These are phyloP conservation scores for Apiotrichum brassicae DNA, from an alignment of 1,284 basidiomycete genomes.

Conservation along the genomic window DNA sequence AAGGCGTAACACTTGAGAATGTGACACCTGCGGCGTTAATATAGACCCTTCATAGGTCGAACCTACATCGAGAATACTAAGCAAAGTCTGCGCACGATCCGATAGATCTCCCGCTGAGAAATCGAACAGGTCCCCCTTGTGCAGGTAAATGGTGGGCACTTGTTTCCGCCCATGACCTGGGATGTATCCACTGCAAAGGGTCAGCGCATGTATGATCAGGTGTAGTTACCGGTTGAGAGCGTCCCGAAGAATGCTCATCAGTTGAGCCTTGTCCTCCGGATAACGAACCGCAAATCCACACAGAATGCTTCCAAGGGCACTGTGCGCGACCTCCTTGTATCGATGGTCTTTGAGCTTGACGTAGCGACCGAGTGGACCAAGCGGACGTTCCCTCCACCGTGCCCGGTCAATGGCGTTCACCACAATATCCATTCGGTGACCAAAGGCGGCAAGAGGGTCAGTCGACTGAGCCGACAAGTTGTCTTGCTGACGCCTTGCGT, in stretches of 20 bases:
- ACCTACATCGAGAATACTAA: slow-evolving; percentile 75
- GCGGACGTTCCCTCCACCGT: slow-evolving; percentile 63
- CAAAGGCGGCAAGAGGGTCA: slow-evolving; percentile 54
- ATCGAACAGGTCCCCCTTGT: slow-evolving; percentile 64
- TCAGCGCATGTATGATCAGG: neutral
- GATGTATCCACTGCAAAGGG: neutral
- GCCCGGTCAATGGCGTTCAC: slow-evolving; percentile 57
- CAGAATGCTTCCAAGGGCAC: slow-evolving; percentile 59
- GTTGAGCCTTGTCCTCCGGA: slow-evolving; percentile 57
- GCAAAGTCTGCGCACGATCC: slow-evolving; percentile 64
- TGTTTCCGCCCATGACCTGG: neutral
- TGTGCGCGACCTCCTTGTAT: slow-evolving; percentile 65
- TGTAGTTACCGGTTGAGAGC: slow-evolving; percentile 23
- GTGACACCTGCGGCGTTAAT: slow-evolving; percentile 55
- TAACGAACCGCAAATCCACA: slow-evolving; percentile 73
- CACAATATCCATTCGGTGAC: slow-evolving; percentile 27
- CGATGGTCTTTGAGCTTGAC: slow-evolving; percentile 65
- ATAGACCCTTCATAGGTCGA: neutral
- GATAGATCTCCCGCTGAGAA: slow-evolving; percentile 59
- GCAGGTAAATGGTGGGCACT: neutral
- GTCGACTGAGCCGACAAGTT: slow-evolving; percentile 9
- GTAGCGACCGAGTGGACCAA: slow-evolving; percentile 79
- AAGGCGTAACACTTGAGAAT: slow-evolving; percentile 70
- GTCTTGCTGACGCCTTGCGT: neutral
- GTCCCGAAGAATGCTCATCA: slow-evolving; percentile 59